Evolutionary conservation across 2,329 filamentous ascomycete species (phyloP), one percentile per base, ranked within the genome.

Genomic region (Claviceps spartinae): DNA sequence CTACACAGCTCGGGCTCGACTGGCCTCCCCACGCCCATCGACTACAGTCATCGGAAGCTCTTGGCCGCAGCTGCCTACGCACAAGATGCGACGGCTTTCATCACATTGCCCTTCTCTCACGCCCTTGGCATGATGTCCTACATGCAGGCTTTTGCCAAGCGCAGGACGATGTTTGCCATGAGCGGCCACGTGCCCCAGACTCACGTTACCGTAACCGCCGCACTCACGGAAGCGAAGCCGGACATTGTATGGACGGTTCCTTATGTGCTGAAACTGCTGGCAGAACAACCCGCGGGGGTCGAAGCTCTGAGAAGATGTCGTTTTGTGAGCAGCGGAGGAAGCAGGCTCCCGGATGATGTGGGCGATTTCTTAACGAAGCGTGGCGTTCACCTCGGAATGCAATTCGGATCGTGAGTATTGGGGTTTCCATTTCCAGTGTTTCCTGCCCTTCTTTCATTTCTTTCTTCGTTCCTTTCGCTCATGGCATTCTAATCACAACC

Each of bases 21-120:
- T 5, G 79, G 79, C 0, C 67, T 82, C 5, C 80, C 80, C 0
- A 83, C 82, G 55, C 78, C 79, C 1, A 81, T 83, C 51, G 77
- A 72, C 57, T 74, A 79, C 54, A 76, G 72, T 0, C 77, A 83
- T 47, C 63, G 63, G 24, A 68, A 73, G 6, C 72, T 70, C 34
- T 60, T 81, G 14, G 66, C 67, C 41, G 78, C 77, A 55, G 77
- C 73, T 52, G 59, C 67, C 41, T 55, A 54, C 24, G 61, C 57
- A 53, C 67, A 65, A 59, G 54, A 63, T 16, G 63, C 76, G 65
- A 69, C 67, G 45, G 69, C 72, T 1, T 77, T 82, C 60, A 71
- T 78, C 54, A 76, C 78, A 4, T 62, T 80, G 30, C 78, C 80
- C 1, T 63, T 82, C 1, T 82, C 74, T 57, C 79, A 83, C 59